These are phyloP conservation scores for Triticum timopheevii DNA, from an alignment of 176 grass and related monocot genomes.

Conservation along the genomic window DNA sequence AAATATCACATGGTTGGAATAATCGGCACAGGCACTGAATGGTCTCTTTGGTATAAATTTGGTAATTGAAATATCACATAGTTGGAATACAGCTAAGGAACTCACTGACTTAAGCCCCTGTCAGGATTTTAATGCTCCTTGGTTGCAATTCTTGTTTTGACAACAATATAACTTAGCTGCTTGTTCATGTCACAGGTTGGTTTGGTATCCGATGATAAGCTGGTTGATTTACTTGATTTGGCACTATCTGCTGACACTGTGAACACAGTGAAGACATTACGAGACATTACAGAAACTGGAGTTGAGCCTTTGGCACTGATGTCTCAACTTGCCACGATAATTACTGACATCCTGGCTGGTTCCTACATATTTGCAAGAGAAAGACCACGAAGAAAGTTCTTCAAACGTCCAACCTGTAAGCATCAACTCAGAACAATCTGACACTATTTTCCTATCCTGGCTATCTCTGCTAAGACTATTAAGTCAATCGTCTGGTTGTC, in stretches of 20 bases:
- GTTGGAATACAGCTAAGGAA: background rate
- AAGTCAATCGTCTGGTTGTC: background rate
- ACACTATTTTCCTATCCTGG: background rate
- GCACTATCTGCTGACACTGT: conserved; percentile 80
- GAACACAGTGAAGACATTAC: conserved; percentile 75
- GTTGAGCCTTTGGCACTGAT: conserved; percentile 89
- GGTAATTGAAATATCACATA: conserved; percentile 3
- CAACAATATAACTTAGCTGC: background rate
- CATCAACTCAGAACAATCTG: conserved; percentile 1
- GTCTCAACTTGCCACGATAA: conserved; percentile 94
- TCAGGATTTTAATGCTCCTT: conserved; percentile 7
- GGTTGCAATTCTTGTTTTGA: background rate
- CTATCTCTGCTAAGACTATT: conserved; percentile 15
- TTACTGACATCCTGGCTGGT: conserved; percentile 94
- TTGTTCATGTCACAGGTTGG: conserved; percentile 64
- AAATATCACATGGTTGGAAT: background rate
- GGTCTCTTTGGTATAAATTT: background rate
- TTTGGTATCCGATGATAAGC: conserved; percentile 81
- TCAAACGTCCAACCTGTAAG: conserved; percentile 63
- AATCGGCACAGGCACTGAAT: background rate
- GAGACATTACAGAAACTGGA: conserved; percentile 84
- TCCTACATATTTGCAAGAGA: conserved; percentile 69
- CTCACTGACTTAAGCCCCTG: background rate
- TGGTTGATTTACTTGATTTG: conserved; percentile 89
- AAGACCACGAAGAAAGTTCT: conserved; percentile 66